Evolutionary conservation across 345 rosid species (phyloP).

Genomic region (Eucalyptus regnans): DNA sequence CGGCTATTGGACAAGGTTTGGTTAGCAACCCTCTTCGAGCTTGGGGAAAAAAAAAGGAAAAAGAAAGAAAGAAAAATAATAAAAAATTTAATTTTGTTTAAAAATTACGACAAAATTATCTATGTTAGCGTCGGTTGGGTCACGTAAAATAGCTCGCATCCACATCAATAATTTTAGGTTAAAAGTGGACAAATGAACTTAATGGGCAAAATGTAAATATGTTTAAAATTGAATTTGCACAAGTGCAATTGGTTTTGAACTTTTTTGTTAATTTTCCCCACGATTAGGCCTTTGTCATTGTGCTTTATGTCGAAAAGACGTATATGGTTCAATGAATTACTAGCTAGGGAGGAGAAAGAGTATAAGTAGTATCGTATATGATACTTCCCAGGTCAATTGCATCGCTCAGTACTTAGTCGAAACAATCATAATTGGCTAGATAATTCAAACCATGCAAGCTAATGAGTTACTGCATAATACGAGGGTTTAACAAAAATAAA

Average conservation of each 20-base stretch:
- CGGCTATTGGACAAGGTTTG: not conserved
- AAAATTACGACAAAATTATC: no score
- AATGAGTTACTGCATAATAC: not conserved
- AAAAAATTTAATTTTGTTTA: fast-evolving
- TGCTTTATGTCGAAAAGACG: not conserved
- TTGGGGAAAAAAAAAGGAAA: not conserved
- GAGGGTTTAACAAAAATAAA: not conserved
- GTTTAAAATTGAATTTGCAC: no score
- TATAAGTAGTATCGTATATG: not conserved
- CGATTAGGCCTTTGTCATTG: not conserved
- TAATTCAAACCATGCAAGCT: not conserved
- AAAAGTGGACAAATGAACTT: no score
- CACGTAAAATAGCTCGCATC: fast-evolving
- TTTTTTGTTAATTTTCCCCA: not conserved
- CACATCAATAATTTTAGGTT: not conserved
- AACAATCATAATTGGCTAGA: not conserved
- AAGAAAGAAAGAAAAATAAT: no score
- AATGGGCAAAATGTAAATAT: no score
- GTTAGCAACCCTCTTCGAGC: not conserved
- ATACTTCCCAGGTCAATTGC: not conserved
- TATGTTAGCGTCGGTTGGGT: fast-evolving
- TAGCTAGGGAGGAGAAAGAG: not conserved
- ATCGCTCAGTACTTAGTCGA: not conserved
- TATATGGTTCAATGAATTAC: not conserved
- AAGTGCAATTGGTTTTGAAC: not conserved